Base-by-base conservation (phyloP, 805 yeast genomes). In the Pichia eremophila region DNA sequence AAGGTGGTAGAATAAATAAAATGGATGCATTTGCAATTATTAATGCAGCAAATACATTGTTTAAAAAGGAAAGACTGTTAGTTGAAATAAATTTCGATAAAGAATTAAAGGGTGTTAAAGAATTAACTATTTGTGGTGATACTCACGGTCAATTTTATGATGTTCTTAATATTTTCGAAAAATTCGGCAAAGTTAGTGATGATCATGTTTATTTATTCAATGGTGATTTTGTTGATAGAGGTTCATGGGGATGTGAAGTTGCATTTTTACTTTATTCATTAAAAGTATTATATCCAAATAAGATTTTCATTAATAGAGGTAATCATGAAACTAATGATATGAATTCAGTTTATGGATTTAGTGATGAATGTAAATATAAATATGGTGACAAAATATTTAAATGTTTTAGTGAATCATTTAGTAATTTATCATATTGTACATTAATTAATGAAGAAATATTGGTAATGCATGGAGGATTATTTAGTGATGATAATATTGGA, bases 211-310 rank as follows among this genome's bases (percentile, higher is more conserved):
- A 86, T 61, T 66, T 93, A 43, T 91, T 93, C 71, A 93, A 93
- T 60, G 99, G 99, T 40, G 99, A 93, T 67, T 91, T 93, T 67
- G 99, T 93, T 5, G 99, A 93, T 64, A 75, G 99, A 60, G 99
- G 99, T 7, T 85, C 95, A 17, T 91, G 99, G 98, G 88, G 97
- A 5, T 86, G 95, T 61, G 99, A 93, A 63, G 95, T 93, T 42
- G 96, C 96, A 2, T 68, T 93, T 42, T 70, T 84, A 31, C 73
- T 87, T 40, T 89, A 85, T 63, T 73, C 82, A 12, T 75, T 86
- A 64, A 93, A 93, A 67, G 70, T 89, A 35, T 65, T 83, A 34
- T 83, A 75, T 58, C 99, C 99, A 15, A 59, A 68, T 3, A 72
- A 75, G 41, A 64, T 91, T 41, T 89, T 68, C 66, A 64, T 93